Percentiles rank a stretch among this genome's conserved stretches.
Conservation (phyloP, 192 early-diverging fungal genomes). For the Entomortierella chlamydospora region DNA sequence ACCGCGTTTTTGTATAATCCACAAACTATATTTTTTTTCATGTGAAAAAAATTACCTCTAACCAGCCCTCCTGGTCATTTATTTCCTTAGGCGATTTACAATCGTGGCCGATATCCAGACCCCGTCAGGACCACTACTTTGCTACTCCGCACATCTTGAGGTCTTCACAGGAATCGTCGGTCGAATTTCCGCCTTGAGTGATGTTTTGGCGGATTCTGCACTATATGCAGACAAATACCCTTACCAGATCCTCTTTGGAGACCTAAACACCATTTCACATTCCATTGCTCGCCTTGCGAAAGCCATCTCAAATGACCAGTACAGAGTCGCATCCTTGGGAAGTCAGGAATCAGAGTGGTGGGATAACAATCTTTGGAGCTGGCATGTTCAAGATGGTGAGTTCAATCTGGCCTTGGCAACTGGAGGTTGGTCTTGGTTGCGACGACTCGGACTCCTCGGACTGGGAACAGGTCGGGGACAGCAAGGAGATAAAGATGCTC, state of each 20-base stretch:
- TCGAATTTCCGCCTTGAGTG: conserved; percentile 72
- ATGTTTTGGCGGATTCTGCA: conserved; percentile 72
- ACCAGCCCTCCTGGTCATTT: too few species aligned
- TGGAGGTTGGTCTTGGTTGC: conserved; percentile 43
- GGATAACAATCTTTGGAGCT: conserved; percentile 69
- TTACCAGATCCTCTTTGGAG: conserved; percentile 80
- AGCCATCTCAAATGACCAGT: conserved; percentile 70
- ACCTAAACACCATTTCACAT: conserved; percentile 84
- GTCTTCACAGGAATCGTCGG: conserved; percentile 82
- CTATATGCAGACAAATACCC: conserved; percentile 55
- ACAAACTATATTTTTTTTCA: too few species aligned
- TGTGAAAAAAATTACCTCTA: too few species aligned
- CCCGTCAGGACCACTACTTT: conserved; percentile 66
- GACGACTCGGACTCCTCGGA: conserved; percentile 30
- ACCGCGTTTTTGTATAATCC: not conserved
- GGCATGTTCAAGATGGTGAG: conserved; percentile 56
- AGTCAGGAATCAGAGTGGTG: conserved; percentile 78
- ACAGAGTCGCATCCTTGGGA: conserved; percentile 72
- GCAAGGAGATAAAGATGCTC: not conserved
- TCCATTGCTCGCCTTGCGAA: conserved; percentile 78
- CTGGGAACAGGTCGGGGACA: not conserved
- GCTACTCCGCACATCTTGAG: conserved; percentile 82
- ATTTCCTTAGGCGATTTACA: conserved; percentile 64
- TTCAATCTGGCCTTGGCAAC: conserved; percentile 55
- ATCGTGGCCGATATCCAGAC: conserved; percentile 68